A percentile compares a stretch with the other conserved stretches of the same genome.
These are phyloP conservation scores for Raphanus hybrid DNA, from an alignment of 441 rosid genomes.

Conservation along the genomic window DNA sequence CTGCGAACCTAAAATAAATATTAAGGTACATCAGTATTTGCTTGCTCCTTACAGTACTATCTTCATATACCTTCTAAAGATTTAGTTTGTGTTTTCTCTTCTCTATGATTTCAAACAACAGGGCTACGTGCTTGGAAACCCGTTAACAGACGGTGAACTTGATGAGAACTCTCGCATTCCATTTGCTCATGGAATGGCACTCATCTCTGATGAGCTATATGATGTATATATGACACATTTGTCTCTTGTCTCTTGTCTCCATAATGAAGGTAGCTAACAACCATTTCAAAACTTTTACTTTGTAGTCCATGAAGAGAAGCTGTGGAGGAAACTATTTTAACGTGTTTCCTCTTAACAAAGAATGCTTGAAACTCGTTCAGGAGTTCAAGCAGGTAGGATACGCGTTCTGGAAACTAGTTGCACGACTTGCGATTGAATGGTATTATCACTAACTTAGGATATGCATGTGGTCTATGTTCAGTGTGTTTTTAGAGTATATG, in stretches of 20 bases:
- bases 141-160: background rate
- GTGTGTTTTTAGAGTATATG: background rate
- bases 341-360: slow-evolving; percentile 41
- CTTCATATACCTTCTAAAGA: background rate
- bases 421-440: background rate
- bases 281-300: background rate
- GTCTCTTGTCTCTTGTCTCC: background rate
- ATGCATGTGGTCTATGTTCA: background rate
- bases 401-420: background rate
- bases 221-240: slow-evolving; percentile 32
- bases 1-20: slow-evolving; percentile 43
- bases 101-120: background rate
- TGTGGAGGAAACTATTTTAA: slow-evolving; percentile 45
- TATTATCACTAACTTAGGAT: background rate
- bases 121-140: slow-evolving; percentile 39
- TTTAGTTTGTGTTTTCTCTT: background rate
- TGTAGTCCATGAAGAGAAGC: slow-evolving; percentile 52
- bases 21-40: slow-evolving; percentile 40
- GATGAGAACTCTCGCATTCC: slow-evolving; percentile 7
- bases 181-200: slow-evolving; percentile 57
- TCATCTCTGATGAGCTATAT: slow-evolving; percentile 60
- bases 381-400: slow-evolving; percentile 38
- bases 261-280: background rate
- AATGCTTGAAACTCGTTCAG: slow-evolving; percentile 46
- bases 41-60: background rate